Conservation (phyloP, 345 rosid genomes). For the Capsella bursapastoris region DNA sequence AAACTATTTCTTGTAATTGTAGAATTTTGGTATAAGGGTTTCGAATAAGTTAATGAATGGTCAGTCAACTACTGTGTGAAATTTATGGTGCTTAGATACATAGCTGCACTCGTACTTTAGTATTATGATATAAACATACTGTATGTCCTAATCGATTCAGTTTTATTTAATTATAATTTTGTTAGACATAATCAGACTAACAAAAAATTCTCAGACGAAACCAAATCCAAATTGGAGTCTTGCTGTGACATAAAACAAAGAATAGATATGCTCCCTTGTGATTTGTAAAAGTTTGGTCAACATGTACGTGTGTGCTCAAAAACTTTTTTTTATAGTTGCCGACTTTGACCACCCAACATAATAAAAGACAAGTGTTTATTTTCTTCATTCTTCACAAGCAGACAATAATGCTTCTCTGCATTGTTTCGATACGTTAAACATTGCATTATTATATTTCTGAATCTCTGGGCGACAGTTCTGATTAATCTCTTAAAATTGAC, state of each 20-base stretch:
- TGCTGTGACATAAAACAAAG: background rate
- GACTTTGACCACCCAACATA: constrained; percentile 23
- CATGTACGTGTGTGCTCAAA: constrained; percentile 29
- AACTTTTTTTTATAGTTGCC: constrained; percentile 33
- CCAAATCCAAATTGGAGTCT: constrained; percentile 33
- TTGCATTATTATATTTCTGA: background rate
- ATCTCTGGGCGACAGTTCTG: background rate
- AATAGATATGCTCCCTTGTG: constrained; percentile 5
- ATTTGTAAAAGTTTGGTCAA: constrained; percentile 20
- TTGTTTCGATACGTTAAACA: background rate
- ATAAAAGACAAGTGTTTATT: background rate
- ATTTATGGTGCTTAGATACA: background rate
- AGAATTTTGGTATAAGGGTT: constrained; percentile 23
- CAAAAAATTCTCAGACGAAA: background rate
- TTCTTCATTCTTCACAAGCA: constrained; percentile 13
- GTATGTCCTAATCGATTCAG: background rate
- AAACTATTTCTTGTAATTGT: constrained; percentile 37
- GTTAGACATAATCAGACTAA: too few species aligned
- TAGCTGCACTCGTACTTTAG: too few species aligned
- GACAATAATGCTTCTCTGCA: constrained; percentile 22
- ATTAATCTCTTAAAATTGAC: background rate
- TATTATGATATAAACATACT: too few species aligned
- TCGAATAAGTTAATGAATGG: constrained; percentile 18
- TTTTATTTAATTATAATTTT: too few species aligned
- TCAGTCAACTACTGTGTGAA: background rate